Conservation (phyloP, 2,329 filamentous ascomycete species). For the Trichoderma koningii region DNA sequence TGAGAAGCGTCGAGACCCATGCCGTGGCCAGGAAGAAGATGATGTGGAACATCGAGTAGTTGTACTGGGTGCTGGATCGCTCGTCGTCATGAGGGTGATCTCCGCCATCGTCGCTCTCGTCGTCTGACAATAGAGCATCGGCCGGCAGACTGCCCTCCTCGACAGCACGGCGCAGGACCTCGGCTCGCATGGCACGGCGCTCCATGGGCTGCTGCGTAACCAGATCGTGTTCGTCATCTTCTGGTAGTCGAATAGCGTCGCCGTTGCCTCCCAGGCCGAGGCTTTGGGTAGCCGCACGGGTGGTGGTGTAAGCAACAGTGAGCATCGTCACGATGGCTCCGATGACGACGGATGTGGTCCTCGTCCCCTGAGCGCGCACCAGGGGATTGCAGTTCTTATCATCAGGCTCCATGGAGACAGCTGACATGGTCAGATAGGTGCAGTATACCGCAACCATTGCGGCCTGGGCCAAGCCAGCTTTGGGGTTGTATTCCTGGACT, state of each 20-base stretch:
- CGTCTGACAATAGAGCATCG: slow-evolving; percentile 77
- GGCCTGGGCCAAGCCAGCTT: slow-evolving; percentile 92
- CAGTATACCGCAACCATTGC: slow-evolving; percentile 98
- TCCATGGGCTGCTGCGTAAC: slow-evolving; percentile 80
- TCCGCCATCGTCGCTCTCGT: slow-evolving; percentile 64
- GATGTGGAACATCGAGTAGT: slow-evolving; percentile 91
- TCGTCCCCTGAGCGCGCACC: slow-evolving; percentile 78
- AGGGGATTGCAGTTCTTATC: slow-evolving; percentile 92
- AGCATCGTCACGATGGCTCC: slow-evolving; percentile 95
- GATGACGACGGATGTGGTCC: slow-evolving; percentile 86
- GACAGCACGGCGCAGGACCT: slow-evolving; percentile 86
- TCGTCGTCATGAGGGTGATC: slow-evolving; percentile 81
- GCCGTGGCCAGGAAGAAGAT: slow-evolving; percentile 96
- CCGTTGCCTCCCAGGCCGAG: slow-evolving; percentile 67
- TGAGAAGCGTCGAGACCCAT: slow-evolving; percentile 90
- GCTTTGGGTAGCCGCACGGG: slow-evolving; percentile 88
- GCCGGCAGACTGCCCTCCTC: slow-evolving; percentile 91
- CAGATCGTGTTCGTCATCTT: slow-evolving; percentile 82
- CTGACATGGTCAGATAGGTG: slow-evolving; percentile 97
- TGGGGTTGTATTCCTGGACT: slow-evolving; percentile 88
- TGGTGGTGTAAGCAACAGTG: slow-evolving; percentile 96
- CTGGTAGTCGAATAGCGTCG: slow-evolving; percentile 57
- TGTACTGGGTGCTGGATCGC: slow-evolving; percentile 87
- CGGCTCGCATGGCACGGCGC: slow-evolving; percentile 88
- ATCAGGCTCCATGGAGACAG: slow-evolving; percentile 97